phyloP scores from a whole-genome alignment of 2,329 filamentous ascomycete species.

The Penicillium sp. region DNA sequence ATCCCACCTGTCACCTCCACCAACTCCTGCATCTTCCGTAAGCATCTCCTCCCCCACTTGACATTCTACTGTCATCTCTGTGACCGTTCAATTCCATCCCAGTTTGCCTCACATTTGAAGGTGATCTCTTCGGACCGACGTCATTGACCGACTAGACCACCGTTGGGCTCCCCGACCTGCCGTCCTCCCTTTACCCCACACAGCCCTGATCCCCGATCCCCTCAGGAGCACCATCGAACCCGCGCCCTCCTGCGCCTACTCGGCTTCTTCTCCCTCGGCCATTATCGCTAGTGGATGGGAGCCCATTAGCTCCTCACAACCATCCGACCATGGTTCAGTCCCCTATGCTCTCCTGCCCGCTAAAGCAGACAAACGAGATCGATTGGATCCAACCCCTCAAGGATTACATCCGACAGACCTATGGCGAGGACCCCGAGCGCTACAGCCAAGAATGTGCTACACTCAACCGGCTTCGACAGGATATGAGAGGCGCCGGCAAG shows the following conservation, averaged over 20 bases:
- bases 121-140: slow-evolving; percentile 8
- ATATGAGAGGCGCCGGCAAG: slow-evolving; percentile 96
- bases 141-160: slow-evolving; percentile 20
- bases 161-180: slow-evolving; percentile 21
- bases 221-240: slow-evolving; percentile 17
- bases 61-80: neutral
- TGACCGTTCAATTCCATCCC: slow-evolving; percentile 1
- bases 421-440: slow-evolving; percentile 94
- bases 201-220: slow-evolving; percentile 20
- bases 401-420: slow-evolving; percentile 86
- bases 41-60: slow-evolving; percentile 4
- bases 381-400: slow-evolving; percentile 96
- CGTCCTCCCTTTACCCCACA: slow-evolving; percentile 28
- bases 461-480: slow-evolving; percentile 91
- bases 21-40: slow-evolving; percentile 7
- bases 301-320: slow-evolving; percentile 36
- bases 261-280: slow-evolving; percentile 7
- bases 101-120: neutral
- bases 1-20: slow-evolving; percentile 23
- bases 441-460: slow-evolving; percentile 95
- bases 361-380: slow-evolving; percentile 95
- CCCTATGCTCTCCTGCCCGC: slow-evolving; percentile 91
- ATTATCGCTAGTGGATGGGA: slow-evolving; percentile 32
- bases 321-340: slow-evolving; percentile 70
- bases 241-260: slow-evolving; percentile 10